Base-by-base conservation (phyloP, 1,139 yeast genomes). In the Arxiozyma heterogenica region DNA sequence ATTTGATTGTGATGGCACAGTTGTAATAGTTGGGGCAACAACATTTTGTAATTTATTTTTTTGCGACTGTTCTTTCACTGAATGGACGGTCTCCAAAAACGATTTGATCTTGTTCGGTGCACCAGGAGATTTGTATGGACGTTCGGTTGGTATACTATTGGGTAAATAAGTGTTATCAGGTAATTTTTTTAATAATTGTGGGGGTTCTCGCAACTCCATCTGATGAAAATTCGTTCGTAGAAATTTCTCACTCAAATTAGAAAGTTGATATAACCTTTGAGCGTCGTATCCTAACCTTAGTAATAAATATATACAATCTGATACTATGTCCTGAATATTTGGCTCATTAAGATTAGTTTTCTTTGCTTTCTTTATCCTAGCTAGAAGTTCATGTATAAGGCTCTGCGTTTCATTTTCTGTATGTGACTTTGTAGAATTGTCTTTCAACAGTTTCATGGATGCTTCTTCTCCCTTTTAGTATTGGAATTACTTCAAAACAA, bases 31-130 rank as follows among this genome's bases (percentile, higher is more conserved):
- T 12, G 12, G 39, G 17, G 23, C 15, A 21, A 18, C 15, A n/a
- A 46, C 15, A 47, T 39, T 47, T 39, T 47, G 50, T 39, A 38
- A 23, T 15, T 22, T 6, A 27, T 4, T 41, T 6, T 43, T 49
- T 18, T 41, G 39, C n/a, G 43, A 20, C 25, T 30, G 42, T 34
- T 51, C 47, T 41, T 42, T 51, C 15, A 47, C 47, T 6, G 48
- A 21, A 4, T 44, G 25, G 39, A 51, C 51, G 2, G 50, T 22
- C 20, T 51, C 39, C 53, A 51, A 47, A 34, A 51, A 51, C 11
- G 51, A 41, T 8, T 47, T 44, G 8, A 51, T 15, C 12, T 51
- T 51, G n/a, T 47, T 51, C 6, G 43, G 17, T 12, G 47, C 2
- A 18, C 23, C 46, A 6, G 30, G 30, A 11, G 1, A 11, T 8